Evolutionary conservation across 306 rosid species (phyloP).

Genomic region (Calophaca sinica): DNA sequence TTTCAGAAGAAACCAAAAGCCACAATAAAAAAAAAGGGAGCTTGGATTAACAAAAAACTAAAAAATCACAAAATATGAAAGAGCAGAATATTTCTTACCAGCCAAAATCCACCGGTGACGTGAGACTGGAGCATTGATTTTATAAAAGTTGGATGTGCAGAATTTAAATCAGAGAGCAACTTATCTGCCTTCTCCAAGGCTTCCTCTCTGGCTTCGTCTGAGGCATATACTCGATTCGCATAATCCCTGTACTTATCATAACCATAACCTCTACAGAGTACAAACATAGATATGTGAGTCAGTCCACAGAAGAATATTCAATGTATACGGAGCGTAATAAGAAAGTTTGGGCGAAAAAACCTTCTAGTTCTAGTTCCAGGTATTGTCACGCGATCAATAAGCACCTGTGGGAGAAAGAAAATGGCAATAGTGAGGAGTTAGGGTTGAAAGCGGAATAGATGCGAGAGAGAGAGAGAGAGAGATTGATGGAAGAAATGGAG

Average conservation of each 20-base stretch:
- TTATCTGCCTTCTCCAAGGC: conserved; percentile 69
- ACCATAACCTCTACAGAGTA: conserved; percentile 23
- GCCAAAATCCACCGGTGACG: conserved; percentile 90
- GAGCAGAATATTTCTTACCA: conserved; percentile 53
- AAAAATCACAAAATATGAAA: background rate
- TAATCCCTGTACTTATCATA: conserved; percentile 61
- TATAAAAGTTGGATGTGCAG: conserved; percentile 57
- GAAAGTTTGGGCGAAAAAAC: conserved; percentile 39
- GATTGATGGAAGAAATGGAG: background rate
- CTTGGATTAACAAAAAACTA: background rate
- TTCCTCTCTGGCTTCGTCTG: conserved; percentile 63
- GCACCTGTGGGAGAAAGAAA: conserved; percentile 48
- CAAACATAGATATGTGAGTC: background rate
- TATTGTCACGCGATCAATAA: conserved; percentile 54
- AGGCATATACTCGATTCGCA: conserved; percentile 68
- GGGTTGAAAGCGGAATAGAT: background rate
- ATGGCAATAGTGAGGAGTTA: background rate
- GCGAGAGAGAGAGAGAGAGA: too few relatives aligned
- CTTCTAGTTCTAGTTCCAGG: conserved; percentile 72
- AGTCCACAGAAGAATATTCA: background rate
- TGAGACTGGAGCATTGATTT: conserved; percentile 89
- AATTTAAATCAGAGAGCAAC: conserved; percentile 52
- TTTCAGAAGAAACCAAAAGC: background rate
- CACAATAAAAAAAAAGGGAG: background rate
- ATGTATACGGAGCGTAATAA: too few relatives aligned